Base-by-base conservation (phyloP, 768 basidiomycete genomes). In the Phallus indusiatus region DNA sequence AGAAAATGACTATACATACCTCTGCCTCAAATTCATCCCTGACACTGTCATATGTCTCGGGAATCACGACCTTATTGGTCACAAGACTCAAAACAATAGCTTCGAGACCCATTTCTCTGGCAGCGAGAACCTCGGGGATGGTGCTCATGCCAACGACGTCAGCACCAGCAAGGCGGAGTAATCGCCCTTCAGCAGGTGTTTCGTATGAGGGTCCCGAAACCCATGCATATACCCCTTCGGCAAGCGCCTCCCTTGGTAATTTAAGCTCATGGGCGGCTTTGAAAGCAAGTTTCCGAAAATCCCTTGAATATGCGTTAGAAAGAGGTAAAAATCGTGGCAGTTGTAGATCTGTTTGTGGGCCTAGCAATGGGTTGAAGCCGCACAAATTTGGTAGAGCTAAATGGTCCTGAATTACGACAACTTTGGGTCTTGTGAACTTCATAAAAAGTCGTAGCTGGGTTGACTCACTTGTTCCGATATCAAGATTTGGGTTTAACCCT, bases 71-170 rank as follows among this genome's bases (percentile, higher is more conserved):
- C 66, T 79, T 77, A 72, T 94, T 94, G 24, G 91, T 94, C 24
- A 92, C 88, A 58, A 94, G 77, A 64, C 88, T 92, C 47, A 94
- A 73, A 4, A 88, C 91, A 71, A 88, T 75, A 54, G 88, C 82
- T 56, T 88, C 79, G 57, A 94, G 64, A 0, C 85, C 86, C 66
- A 85, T 86, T 67, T 90, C 84, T 52, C 82, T 72, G 9, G 87
- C 92, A 0, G 83, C 87, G 21, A 93, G 74, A 22, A 94, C 92
- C 71, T 94, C 92, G 0, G 91, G 92, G 16, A 94, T 81, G 0
- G 93, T 94, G 64, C 88, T 91, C 92, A 94, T 94, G 1, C 92
- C 92, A 1, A 94, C 92, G n/a, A 93, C 87, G 64, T 91, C 90
- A 0, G 86, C 92, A 2, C 92, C 92, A 0, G 81, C 83, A 8